Conservation (phyloP, 1,139 yeast species). For the Wickerhamomyces sp. region DNA sequence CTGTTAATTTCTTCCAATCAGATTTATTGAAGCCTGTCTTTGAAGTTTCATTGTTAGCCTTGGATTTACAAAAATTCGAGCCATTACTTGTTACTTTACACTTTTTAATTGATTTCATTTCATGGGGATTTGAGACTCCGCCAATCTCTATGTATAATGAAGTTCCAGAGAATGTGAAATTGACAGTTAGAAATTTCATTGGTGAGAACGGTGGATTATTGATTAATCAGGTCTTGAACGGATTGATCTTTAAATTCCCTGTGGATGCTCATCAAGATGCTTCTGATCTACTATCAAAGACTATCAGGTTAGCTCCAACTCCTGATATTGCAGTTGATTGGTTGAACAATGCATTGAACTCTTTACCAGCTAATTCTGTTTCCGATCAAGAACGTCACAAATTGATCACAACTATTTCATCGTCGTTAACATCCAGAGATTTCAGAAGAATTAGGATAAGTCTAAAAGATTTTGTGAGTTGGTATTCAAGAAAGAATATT, state of each 20-base stretch:
- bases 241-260: constrained; percentile 70
- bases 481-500: constrained; percentile 80
- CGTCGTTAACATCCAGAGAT: constrained; percentile 66
- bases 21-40: constrained; percentile 54
- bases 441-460: constrained; percentile 68
- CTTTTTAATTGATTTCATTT: constrained; percentile 69
- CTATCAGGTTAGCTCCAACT: constrained; percentile 47
- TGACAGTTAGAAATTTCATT: constrained; percentile 40
- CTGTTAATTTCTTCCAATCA: constrained; percentile 56
- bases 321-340: constrained; percentile 46
- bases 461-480: constrained; percentile 69
- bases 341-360: constrained; percentile 52
- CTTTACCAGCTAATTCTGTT: constrained; percentile 56
- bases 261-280: constrained; percentile 70
- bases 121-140: constrained; percentile 81
- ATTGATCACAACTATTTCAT: constrained; percentile 49
- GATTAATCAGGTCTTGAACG: constrained; percentile 51
- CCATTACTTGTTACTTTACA: constrained; percentile 70
- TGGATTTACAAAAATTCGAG: constrained; percentile 62
- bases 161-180: constrained; percentile 50
- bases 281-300: constrained; percentile 64
- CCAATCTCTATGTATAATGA: constrained; percentile 69
- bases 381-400: constrained; percentile 62
- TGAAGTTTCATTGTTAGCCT: constrained; percentile 55
- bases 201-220: constrained; percentile 54